Conservation (phyloP, 257 asterid genomes). For the Linaria vulgaris region DNA sequence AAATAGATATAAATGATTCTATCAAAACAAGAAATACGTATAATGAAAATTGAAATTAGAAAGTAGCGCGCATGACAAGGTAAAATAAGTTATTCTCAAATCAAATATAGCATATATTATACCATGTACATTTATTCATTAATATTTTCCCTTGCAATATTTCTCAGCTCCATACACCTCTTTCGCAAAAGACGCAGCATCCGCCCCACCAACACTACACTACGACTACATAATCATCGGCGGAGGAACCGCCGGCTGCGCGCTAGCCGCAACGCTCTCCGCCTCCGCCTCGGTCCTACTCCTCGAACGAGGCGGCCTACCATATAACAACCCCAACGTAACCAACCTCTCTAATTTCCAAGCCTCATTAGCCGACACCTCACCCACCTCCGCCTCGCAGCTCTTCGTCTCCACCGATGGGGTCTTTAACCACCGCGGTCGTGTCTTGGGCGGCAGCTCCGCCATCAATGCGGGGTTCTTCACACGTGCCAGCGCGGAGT, state of each 20-base stretch:
- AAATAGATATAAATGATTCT: too few species aligned
- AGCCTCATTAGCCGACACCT: conserved; percentile 38
- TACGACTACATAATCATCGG: conserved; percentile 77
- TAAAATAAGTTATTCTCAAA: too few species aligned
- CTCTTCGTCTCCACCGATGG: conserved; percentile 75
- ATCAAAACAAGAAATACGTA: too few species aligned
- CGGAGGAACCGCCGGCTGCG: conserved; percentile 87
- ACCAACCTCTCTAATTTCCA: conserved; percentile 39
- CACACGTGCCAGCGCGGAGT: conserved; percentile 47
- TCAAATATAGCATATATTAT: too few species aligned
- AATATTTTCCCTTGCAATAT: too few species aligned
- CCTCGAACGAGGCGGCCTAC: conserved; percentile 80
- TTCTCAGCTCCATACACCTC: conserved; percentile 55
- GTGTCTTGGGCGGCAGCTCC: conserved; percentile 76
- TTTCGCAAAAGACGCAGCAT: conserved; percentile 60
- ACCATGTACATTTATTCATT: too few species aligned
- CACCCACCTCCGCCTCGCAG: conserved; percentile 63
- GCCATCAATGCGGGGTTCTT: conserved; percentile 84
- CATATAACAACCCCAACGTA: conserved; percentile 61
- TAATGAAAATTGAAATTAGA: too few species aligned
- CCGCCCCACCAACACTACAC: conserved; percentile 39
- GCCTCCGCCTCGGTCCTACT: conserved; percentile 51
- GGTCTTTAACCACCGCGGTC: conserved; percentile 71
- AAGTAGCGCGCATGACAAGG: too few species aligned
- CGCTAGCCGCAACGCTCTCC: conserved; percentile 77